phyloP scores from a whole-genome alignment of 140 eudicot species.

The Bidens hawaiensis region DNA sequence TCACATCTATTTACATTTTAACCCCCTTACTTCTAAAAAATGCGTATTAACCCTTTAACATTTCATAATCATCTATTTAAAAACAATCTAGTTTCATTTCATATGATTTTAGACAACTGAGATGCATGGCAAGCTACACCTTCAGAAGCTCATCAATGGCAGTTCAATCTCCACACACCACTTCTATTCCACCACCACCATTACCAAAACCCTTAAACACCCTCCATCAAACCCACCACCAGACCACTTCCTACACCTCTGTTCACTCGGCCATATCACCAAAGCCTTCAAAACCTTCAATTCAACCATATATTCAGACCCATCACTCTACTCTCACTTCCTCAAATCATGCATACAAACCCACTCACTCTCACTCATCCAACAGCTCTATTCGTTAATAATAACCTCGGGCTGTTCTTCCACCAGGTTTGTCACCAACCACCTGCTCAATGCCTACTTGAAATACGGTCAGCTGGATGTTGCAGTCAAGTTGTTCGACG shows the following conservation, averaged over 20 bases:
- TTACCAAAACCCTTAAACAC: constrained; percentile 4
- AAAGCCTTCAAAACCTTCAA: constrained; percentile 56
- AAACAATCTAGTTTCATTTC: too few relatives aligned
- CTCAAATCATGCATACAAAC: constrained; percentile 48
- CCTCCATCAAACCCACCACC: constrained; percentile 34
- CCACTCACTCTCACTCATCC: constrained; percentile 36
- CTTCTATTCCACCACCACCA: constrained; percentile 18
- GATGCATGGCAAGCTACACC: constrained; percentile 19
- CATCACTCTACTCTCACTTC: constrained; percentile 59
- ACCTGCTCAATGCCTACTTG: constrained; percentile 53
- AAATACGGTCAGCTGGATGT: constrained; percentile 41
- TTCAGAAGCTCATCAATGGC: constrained; percentile 13
- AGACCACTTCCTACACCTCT: constrained; percentile 36
- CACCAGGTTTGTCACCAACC: constrained; percentile 59
- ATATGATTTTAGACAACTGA: not conserved
- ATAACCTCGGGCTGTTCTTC: constrained; percentile 53
- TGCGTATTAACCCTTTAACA: too few relatives aligned
- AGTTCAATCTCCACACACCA: constrained; percentile 2
- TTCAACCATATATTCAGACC: constrained; percentile 39
- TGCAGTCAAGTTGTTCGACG: constrained; percentile 51
- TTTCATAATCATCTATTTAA: too few relatives aligned
- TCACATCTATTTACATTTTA: too few relatives aligned
- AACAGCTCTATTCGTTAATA: constrained; percentile 71
- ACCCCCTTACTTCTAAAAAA: too few relatives aligned
- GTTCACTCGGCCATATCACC: constrained; percentile 41